phyloP scores from a whole-genome alignment of 2,329 filamentous ascomycete genomes.

The Ophiostoma australiae region DNA sequence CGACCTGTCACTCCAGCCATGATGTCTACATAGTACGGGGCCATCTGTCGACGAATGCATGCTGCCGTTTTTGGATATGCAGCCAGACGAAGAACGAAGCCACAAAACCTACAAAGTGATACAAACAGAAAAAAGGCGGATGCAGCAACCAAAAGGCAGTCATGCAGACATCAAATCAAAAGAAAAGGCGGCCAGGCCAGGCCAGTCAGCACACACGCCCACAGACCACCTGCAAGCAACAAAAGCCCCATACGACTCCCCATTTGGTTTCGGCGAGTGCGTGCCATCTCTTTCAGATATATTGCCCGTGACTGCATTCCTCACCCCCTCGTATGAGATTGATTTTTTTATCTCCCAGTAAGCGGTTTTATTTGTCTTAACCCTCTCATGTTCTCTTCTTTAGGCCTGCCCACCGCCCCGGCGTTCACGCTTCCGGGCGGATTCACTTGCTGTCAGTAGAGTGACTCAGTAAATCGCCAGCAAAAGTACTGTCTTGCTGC shows the following conservation, averaged over 20 bases:
- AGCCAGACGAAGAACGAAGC: background rate
- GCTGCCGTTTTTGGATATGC: background rate
- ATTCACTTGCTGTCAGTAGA: background rate
- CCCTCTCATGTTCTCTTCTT: no score
- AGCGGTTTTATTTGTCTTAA: no score
- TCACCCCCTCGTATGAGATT: background rate
- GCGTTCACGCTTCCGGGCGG: no score
- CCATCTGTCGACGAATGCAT: background rate
- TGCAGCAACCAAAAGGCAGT: background rate
- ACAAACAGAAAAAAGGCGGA: background rate
- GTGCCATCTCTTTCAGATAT: background rate
- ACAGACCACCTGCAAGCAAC: background rate
- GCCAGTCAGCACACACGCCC: background rate
- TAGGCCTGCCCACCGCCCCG: no score
- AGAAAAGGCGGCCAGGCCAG: background rate
- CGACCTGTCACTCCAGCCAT: background rate
- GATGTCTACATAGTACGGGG: background rate
- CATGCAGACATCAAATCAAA: background rate
- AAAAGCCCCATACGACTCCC: background rate
- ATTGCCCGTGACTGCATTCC: background rate
- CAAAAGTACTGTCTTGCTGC: background rate
- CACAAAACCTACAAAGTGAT: background rate
- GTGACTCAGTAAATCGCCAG: background rate
- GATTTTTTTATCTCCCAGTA: no score
- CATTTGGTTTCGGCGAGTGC: slow-evolving; percentile 6